Evolutionary conservation across 768 basidiomycete genomes (phyloP), one percentile per base, ranked within the genome.

Genomic region (Lentinus brumalis): DNA sequence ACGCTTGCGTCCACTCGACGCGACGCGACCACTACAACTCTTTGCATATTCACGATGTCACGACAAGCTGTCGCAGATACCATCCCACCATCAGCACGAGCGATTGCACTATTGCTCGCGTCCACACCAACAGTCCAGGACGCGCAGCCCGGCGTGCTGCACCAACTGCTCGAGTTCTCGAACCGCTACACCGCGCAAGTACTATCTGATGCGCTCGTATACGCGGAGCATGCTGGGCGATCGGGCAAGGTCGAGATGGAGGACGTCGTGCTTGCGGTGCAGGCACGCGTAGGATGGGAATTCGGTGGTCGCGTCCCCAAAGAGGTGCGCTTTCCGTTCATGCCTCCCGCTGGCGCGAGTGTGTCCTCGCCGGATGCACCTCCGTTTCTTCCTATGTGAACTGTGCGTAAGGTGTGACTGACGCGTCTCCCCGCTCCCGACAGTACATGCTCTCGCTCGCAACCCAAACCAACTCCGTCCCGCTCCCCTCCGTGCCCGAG

Each of bases 281-380:
- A 94, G 73, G 91, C 92, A 6, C 86, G 92, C 58, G 93, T 94
- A 4, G 93, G 92, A 45, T 94, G 93, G 93, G 93, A 94, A 73
- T 90, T 93, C 71, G 92, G 92, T 26, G 92, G 93, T 6, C 82
- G 92, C 41, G 85, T 94, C 31, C 92, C 92, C 3, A 94, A 94
- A 76, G 92, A 94, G 85, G 92, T 94, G 58, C 31, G 78, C 73
- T 29, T 21, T n/a, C 26, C 5, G 31, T 29, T 3, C 57, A 16
- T 40, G 21, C 42, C 42, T 44, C 15, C 42, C 15, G 15, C 42
- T 15, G 6, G 15, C 42, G 15, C 14, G 42, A 44, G 15, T 16
- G 42, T 16, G 42, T 44, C 42, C 40, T 35, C 7, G 35, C 35
- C 35, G 1, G 11, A 11, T 35, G 11, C 11, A 35, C 35, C 21